Evolutionary conservation across 1,139 yeast species (phyloP).

Genomic region (Debaryomyces subglobosus): DNA sequence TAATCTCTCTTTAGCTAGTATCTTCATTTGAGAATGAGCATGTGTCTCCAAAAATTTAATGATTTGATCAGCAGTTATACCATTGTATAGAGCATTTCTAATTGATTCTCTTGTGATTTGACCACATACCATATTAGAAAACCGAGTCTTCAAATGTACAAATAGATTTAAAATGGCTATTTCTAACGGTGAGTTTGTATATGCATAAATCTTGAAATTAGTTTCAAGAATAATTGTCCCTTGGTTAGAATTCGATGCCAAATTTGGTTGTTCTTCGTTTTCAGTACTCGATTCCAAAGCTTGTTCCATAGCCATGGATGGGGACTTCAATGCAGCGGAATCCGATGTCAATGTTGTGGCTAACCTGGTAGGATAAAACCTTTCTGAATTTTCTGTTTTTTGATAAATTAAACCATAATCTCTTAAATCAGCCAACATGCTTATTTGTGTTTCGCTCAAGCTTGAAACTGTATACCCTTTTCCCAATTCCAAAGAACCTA

Average conservation of each 20-base stretch:
- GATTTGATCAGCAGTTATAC: slow-evolving; percentile 94
- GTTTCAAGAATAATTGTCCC: slow-evolving; percentile 91
- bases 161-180: slow-evolving; percentile 89
- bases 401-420: slow-evolving; percentile 94
- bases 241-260: slow-evolving; percentile 27
- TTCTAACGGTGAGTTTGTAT: slow-evolving; percentile 93
- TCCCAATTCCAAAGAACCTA: slow-evolving; percentile 91
- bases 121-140: slow-evolving; percentile 91
- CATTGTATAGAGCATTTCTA: slow-evolving; percentile 78
- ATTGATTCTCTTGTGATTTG: slow-evolving; percentile 91
- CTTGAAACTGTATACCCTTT: slow-evolving; percentile 76
- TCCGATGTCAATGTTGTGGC: slow-evolving; percentile 93
- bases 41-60: slow-evolving; percentile 86
- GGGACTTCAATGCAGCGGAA: slow-evolving; percentile 65
- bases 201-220: slow-evolving; percentile 89
- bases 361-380: slow-evolving; percentile 88
- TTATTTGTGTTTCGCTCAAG: slow-evolving; percentile 77
- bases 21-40: slow-evolving; percentile 91
- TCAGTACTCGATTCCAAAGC: slow-evolving; percentile 42
- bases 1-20: slow-evolving; percentile 66
- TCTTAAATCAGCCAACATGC: slow-evolving; percentile 85
- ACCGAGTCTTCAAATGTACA: slow-evolving; percentile 81
- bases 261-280: slow-evolving; percentile 19
- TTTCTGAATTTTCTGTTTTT: slow-evolving; percentile 56
- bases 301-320: slow-evolving; percentile 69